Conservation (phyloP, 2,329 filamentous ascomycete species). For the Aspergillus tanneri region DNA sequence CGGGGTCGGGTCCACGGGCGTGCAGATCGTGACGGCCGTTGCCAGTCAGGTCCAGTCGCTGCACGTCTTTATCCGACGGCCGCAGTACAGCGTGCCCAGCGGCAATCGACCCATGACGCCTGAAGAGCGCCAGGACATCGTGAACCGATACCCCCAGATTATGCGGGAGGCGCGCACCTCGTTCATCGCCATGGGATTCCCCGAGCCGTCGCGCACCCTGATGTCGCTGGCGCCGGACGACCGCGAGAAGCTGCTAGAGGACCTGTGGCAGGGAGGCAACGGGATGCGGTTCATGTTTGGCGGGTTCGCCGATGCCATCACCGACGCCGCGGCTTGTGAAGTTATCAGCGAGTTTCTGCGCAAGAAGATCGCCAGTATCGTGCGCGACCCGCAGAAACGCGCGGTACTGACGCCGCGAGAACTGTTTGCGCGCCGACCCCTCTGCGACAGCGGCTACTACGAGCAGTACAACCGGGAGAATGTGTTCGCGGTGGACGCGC, state of each 20-base stretch:
- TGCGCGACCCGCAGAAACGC: conserved; percentile 34
- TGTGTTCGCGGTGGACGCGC: conserved; percentile 46
- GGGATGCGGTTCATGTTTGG: conserved; percentile 13
- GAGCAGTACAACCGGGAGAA: conserved; percentile 41
- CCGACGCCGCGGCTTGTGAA: conserved; percentile 40
- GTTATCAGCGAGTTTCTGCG: conserved; percentile 39
- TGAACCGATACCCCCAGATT: conserved; percentile 11
- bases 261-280: conserved; percentile 4
- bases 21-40: conserved; percentile 30
- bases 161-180: conserved; percentile 1
- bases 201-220: conserved; percentile 4
- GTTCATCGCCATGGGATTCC: conserved; percentile 12
- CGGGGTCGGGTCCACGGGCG: conserved; percentile 27
- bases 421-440: conserved; percentile 20
- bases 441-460: conserved; percentile 23
- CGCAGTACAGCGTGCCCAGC: conserved; percentile 39
- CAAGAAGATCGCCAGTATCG: conserved; percentile 31
- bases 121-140: conserved; percentile 25
- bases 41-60: conserved; percentile 28
- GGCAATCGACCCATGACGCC: conserved; percentile 27
- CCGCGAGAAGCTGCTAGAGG: conserved; percentile 14
- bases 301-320: conserved; percentile 38
- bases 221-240: conserved; percentile 10
- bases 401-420: conserved; percentile 24
- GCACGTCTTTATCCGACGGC: conserved; percentile 37